Percentiles rank a stretch among this genome's conserved stretches.
These are phyloP conservation scores for Capniomyces stellatus DNA, from an alignment of 371 early-diverging fungal species.

Conservation along the genomic window DNA sequence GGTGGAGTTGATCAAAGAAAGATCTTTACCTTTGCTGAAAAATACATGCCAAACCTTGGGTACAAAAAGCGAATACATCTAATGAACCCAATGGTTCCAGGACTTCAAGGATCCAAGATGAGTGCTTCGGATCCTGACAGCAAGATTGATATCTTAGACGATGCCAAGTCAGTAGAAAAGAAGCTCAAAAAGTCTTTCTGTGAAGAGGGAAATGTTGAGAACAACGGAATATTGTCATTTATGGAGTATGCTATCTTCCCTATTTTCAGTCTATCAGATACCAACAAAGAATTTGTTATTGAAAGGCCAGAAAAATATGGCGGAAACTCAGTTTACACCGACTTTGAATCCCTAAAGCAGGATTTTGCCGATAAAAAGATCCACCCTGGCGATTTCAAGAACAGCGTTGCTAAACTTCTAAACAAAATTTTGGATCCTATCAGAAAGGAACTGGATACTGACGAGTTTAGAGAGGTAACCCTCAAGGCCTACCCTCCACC, in stretches of 20 bases:
- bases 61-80: constrained; percentile 97
- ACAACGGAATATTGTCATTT: constrained; percentile 87
- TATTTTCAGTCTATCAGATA: constrained; percentile 7
- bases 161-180: constrained; percentile 59
- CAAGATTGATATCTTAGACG: constrained; percentile 96
- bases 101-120: constrained; percentile 96
- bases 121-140: constrained; percentile 93
- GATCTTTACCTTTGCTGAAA: constrained; percentile 97
- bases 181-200: constrained; percentile 97
- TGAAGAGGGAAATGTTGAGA: constrained; percentile 91
- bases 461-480: constrained; percentile 36
- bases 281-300: constrained; percentile 46
- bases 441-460: constrained; percentile 48
- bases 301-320: constrained; percentile 76
- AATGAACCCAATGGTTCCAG: constrained; percentile 99
- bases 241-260: constrained; percentile 86
- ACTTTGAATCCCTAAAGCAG: constrained; percentile 57
- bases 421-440: constrained; percentile 86
- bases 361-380: constrained; percentile 76
- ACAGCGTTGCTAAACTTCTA: constrained; percentile 64
- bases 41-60: constrained; percentile 89
- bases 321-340: constrained; percentile 55
- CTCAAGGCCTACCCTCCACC: constrained; percentile 34
- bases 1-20: constrained; percentile 99
- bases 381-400: constrained; percentile 97